These are phyloP conservation scores for Picochlorum sp. DNA, from an alignment of 139 green algal species.

Conservation along the genomic window DNA sequence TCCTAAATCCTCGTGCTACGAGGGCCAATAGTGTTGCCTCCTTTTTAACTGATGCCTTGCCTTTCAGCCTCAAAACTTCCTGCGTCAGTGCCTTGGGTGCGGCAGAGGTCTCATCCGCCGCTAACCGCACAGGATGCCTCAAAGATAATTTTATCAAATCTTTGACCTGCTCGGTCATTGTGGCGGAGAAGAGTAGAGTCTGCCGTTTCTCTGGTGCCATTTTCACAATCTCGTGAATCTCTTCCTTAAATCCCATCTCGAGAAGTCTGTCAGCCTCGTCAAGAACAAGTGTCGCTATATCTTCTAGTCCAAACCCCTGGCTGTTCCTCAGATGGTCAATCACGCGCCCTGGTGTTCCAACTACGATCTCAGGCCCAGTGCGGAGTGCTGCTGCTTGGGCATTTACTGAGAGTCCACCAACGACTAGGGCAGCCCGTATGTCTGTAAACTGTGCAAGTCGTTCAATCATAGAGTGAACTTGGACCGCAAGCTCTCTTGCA, in stretches of 20 bases:
- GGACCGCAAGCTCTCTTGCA: constrained; percentile 87
- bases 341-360: constrained; percentile 80
- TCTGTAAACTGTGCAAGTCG: constrained; percentile 92
- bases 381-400: constrained; percentile 76
- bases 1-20: constrained; percentile 53
- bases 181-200: constrained; percentile 89
- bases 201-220: constrained; percentile 78
- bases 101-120: constrained; percentile 60
- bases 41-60: constrained; percentile 45
- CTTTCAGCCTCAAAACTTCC: constrained; percentile 83
- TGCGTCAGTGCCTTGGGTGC: constrained; percentile 69
- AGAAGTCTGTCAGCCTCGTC: constrained; percentile 93
- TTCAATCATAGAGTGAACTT: constrained; percentile 90
- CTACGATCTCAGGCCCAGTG: constrained; percentile 73
- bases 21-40: constrained; percentile 86
- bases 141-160: constrained; percentile 69
- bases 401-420: constrained; percentile 82
- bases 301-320: constrained; percentile 78
- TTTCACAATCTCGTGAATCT: constrained; percentile 74
- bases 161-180: constrained; percentile 62
- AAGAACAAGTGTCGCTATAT: constrained; percentile 78
- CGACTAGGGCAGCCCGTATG: constrained; percentile 76
- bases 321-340: constrained; percentile 96
- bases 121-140: constrained; percentile 77
- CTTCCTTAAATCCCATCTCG: constrained; percentile 80